phyloP scores from a whole-genome alignment of 2,329 filamentous ascomycete species.

The Penicillium capsulatum region DNA sequence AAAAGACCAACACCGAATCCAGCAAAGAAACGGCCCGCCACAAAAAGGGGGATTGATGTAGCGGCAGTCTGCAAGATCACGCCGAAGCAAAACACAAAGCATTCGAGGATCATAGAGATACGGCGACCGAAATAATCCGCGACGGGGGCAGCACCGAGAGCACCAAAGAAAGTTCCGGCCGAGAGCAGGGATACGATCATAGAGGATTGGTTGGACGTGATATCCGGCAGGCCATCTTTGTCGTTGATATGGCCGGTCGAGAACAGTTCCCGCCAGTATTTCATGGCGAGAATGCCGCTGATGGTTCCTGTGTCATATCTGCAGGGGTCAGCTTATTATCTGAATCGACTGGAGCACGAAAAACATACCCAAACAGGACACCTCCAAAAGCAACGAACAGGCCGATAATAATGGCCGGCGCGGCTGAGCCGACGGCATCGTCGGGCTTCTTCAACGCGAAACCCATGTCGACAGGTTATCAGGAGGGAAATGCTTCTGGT shows the following conservation, averaged over 20 bases:
- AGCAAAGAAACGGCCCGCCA: slow-evolving; percentile 50
- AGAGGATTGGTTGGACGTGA: slow-evolving; percentile 49
- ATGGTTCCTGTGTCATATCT: slow-evolving; percentile 54
- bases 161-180: slow-evolving; percentile 64
- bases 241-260: slow-evolving; percentile 36
- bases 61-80: slow-evolving; percentile 34
- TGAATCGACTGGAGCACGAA: too few species aligned
- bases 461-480: slow-evolving; percentile 32
- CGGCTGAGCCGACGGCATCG: slow-evolving; percentile 44
- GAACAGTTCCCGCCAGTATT: slow-evolving; percentile 38
- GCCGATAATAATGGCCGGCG: slow-evolving; percentile 52
- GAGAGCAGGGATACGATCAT: slow-evolving; percentile 47
- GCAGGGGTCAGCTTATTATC: too few species aligned
- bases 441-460: slow-evolving; percentile 45
- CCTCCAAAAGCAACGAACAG: slow-evolving; percentile 57
- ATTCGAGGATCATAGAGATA: slow-evolving; percentile 39
- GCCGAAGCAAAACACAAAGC: slow-evolving; percentile 34
- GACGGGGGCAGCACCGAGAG: slow-evolving; percentile 40
- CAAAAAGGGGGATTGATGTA: slow-evolving; percentile 33
- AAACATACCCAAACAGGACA: slow-evolving; percentile 52
- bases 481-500: too few species aligned
- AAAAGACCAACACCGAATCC: slow-evolving; percentile 68
- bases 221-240: slow-evolving; percentile 39
- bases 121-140: slow-evolving; percentile 39
- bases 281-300: slow-evolving; percentile 50